A percentile compares a stretch with the other conserved stretches of the same genome.
Conservation (phyloP, 2,329 filamentous ascomycete species). For the Fusarium mangiferae region DNA sequence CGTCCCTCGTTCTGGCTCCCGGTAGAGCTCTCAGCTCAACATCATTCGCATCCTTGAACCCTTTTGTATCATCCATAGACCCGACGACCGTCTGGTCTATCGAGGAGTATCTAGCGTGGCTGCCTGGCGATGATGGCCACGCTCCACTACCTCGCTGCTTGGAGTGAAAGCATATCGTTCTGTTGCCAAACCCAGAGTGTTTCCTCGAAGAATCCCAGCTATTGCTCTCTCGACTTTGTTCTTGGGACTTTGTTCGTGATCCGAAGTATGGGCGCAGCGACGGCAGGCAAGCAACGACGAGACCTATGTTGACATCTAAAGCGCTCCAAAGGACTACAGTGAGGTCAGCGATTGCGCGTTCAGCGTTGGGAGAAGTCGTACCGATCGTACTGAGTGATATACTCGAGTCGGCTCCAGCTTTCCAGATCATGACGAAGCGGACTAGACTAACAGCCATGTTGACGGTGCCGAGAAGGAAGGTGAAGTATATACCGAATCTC, state of each 20-base stretch:
- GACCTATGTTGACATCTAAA: constrained; percentile 26
- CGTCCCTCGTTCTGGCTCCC: background rate
- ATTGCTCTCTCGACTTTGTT: background rate
- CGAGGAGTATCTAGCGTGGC: background rate
- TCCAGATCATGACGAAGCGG: constrained; percentile 23
- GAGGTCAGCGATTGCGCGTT: too few relatives aligned
- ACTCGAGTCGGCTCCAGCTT: constrained; percentile 1
- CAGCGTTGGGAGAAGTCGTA: background rate
- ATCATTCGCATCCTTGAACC: background rate
- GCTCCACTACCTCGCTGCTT: background rate
- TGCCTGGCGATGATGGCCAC: background rate
- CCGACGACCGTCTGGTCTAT: background rate
- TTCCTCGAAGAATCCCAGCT: background rate
- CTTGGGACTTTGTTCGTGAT: background rate
- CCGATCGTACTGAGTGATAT: constrained; percentile 26
- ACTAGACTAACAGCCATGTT: constrained; percentile 29
- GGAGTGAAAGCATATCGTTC: background rate
- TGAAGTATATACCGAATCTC: constrained; percentile 29
- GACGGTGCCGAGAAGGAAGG: constrained; percentile 25
- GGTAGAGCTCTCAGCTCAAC: background rate
- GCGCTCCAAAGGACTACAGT: constrained; percentile 26
- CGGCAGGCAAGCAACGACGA: constrained; percentile 31
- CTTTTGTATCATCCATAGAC: background rate
- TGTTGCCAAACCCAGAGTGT: background rate
- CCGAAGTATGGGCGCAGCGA: constrained; percentile 35